Base-by-base conservation (phyloP, 352 stramenopile genomes). In the Globisporangium barbulae region DNA sequence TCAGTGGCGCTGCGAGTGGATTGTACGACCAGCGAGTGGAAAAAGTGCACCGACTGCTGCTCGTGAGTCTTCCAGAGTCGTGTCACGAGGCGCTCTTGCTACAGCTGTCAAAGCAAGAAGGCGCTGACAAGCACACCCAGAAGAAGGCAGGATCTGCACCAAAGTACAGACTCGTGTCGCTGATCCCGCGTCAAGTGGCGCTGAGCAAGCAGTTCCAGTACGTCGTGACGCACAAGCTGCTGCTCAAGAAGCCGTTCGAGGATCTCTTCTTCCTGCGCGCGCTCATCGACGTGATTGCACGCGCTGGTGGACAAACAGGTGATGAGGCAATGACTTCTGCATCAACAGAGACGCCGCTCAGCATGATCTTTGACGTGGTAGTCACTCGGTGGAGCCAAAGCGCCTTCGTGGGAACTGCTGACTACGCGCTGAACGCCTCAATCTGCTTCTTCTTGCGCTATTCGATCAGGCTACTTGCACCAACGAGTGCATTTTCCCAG, bases 371-470 rank as follows among this genome's bases (percentile, higher is more conserved):
- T 61, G 79, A 90, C 55, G 66, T 79, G 2, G 72, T 90, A 35
- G 59, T 90, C 9, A 66, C 44, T 25, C 79, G 72, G 31, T 93
- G 84, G 84, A 84, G 80, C 47, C 72, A 83, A 67, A 71, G 50
- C 28, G 70, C 75, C 41, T 93, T 91, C 58, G 70, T 79, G 2
- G 39, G 63, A 13, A 70, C 70, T 19, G 74, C 72, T 0, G 84
- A 91, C 56, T 88, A 87, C 52, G 70, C 64, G 4, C 59, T 90
- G 17, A 85, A 90, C 48, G 56, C 68, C 5, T 89, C 82, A 0
- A 71, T 89, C 22, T 76, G 68, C 8, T 89, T 90, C 44, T 93
- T 91, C 61, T 61, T 93, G 21, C 79, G 79, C 39, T 89, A 86
- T 41, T 72, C 69, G n/a, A 66, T 91, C 42, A 62, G 64, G 7